phyloP scores from a whole-genome alignment of 2,329 filamentous ascomycete species.

The Ampelomyces quisqualis region DNA sequence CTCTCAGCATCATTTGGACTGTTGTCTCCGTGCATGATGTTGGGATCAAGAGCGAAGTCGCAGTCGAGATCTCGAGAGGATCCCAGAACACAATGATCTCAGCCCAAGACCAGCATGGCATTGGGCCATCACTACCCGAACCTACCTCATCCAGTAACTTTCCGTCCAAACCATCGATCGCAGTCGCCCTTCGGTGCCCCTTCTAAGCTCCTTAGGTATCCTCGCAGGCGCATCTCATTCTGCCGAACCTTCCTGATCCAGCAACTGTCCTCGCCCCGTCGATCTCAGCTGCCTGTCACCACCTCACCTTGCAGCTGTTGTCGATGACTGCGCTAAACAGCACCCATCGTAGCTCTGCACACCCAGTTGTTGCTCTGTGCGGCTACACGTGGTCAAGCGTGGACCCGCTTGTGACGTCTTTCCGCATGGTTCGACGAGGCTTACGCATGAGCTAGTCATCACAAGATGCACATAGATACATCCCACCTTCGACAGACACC shows the following conservation, averaged over 20 bases:
- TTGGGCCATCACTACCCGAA: slow-evolving; percentile 1
- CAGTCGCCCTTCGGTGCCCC: slow-evolving; percentile 3
- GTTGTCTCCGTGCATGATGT: too few species aligned
- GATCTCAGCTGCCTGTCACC: slow-evolving; percentile 3
- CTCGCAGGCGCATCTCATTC: neutral
- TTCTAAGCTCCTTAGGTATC: neutral
- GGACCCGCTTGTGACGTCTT: slow-evolving; percentile 11
- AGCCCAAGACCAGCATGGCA: too few species aligned
- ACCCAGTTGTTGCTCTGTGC: neutral
- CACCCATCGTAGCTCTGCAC: slow-evolving; percentile 12
- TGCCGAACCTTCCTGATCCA: neutral
- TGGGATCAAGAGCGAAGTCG: too few species aligned
- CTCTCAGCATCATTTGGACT: too few species aligned
- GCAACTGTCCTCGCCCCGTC: neutral
- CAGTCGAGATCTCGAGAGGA: too few species aligned
- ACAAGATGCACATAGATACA: slow-evolving; percentile 4
- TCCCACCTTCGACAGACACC: slow-evolving; percentile 9
- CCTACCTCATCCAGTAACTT: slow-evolving; percentile 1
- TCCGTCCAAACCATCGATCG: neutral
- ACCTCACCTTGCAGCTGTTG: neutral
- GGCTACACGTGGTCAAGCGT: slow-evolving; percentile 1
- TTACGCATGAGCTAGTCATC: slow-evolving; percentile 11
- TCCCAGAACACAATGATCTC: too few species aligned
- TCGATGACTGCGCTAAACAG: slow-evolving; percentile 15
- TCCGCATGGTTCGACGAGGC: slow-evolving; percentile 7